Base-by-base conservation (phyloP, 169 alveolate genomes). In the Plasmodium billcollinsi region DNA sequence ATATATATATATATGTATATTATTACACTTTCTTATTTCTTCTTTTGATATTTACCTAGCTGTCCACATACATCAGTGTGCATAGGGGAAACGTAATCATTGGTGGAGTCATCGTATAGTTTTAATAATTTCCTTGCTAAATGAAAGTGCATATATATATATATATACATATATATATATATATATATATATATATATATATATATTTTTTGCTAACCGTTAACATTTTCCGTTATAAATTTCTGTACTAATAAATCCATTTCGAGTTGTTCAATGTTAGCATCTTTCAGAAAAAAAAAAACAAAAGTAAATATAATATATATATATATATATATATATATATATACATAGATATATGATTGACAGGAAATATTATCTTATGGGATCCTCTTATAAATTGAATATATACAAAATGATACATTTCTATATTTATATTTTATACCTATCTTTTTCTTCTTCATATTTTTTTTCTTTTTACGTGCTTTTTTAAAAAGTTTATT, bases 21-120 rank as follows among this genome's bases (percentile, higher is more conserved):
- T 15, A 33, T 24, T 8, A n/a, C 3, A 14, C 6, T 18, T 47
- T 61, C n/a, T 29, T 59, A 15, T 33, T 62, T 43, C 1, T 43
- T 21, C 15, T 18, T 73, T 54, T 18, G 59, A 39, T 29, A 59
- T 47, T 12, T 33, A 76, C 89, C 89, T 67, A 76, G 20, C 29
- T 76, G 89, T 4, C 70, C 59, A 15, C 89, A 76, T 15, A 76
- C 89, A 65, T 76, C 89, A 11, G 75, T 29, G 66, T 76, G 75
- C 73, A 50, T 15, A 6, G 89, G 89, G 7, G 76, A 26, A 39
- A 76, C 8, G 18, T 76, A 76, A 47, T 76, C 24, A 2, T 18
- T 8, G 1, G 61, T 3, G 8, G 9, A 26, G 6, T 56, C 75
- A n/a, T 63, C 56, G 33, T 76, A 65, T 54, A 63, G 59, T 56